Conservation (phyloP, 2,329 filamentous ascomycete genomes). For the Pseudogymnoascus sp. region DNA sequence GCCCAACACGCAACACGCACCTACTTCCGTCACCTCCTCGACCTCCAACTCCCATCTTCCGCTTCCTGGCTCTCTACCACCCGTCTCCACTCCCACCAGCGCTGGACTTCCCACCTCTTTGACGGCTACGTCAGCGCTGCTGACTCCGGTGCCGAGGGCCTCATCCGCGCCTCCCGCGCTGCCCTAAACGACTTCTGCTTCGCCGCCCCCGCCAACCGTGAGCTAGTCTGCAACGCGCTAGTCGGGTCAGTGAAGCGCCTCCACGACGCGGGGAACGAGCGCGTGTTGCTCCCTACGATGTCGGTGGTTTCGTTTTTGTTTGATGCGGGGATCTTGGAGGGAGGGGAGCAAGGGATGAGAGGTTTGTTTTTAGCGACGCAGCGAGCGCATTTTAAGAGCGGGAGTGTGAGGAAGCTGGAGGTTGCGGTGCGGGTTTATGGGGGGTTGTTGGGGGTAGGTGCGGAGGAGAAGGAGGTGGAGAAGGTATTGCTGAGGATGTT, state of each 20-base stretch:
- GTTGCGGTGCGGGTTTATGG: slow-evolving; percentile 75
- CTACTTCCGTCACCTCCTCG: not conserved
- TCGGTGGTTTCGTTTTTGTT: slow-evolving; percentile 73
- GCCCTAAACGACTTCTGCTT: slow-evolving; percentile 51
- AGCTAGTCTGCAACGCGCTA: slow-evolving; percentile 43
- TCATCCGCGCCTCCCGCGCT: slow-evolving; percentile 60
- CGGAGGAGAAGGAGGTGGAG: slow-evolving; percentile 35
- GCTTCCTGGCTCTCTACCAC: not conserved
- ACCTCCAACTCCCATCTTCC: not conserved
- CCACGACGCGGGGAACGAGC: slow-evolving; percentile 47
- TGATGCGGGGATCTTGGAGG: slow-evolving; percentile 47
- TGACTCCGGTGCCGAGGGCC: slow-evolving; percentile 68
- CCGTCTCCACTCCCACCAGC: not conserved
- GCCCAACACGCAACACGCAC: not conserved
- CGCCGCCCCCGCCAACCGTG: slow-evolving; percentile 18
- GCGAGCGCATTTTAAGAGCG: slow-evolving; percentile 73
- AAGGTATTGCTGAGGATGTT: slow-evolving; percentile 67
- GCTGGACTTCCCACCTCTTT: slow-evolving; percentile 38
- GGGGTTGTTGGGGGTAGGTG: slow-evolving; percentile 44
- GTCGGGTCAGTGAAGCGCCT: slow-evolving; percentile 42
- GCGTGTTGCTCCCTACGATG: slow-evolving; percentile 65
- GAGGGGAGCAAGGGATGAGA: slow-evolving; percentile 23
- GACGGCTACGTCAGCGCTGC: slow-evolving; percentile 65
- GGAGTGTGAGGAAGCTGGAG: slow-evolving; percentile 73
- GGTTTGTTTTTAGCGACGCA: slow-evolving; percentile 35